phyloP scores from a whole-genome alignment of 1,284 basidiomycete genomes.

The Cryptococcus jaspeensis region DNA sequence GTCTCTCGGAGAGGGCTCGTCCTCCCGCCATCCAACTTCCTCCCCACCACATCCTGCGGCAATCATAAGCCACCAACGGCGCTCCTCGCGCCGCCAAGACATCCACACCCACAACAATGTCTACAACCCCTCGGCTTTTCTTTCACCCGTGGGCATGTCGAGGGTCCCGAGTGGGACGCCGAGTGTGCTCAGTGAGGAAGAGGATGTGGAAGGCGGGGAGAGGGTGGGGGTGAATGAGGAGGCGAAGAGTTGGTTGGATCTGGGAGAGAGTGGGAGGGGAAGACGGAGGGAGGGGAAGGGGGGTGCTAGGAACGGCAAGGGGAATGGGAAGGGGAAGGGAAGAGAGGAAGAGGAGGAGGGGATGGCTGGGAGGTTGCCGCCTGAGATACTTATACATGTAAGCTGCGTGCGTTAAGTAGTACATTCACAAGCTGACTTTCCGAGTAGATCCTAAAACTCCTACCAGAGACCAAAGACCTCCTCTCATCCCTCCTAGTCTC shows the following conservation, averaged over 20 bases:
- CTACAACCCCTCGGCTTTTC: too few relatives aligned
- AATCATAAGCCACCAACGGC: too few relatives aligned
- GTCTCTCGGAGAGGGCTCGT: too few relatives aligned
- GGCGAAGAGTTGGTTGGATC: slow-evolving; percentile 12
- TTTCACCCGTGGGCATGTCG: too few relatives aligned
- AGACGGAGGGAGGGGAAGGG: not conserved
- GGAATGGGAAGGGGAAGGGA: slow-evolving; percentile 12
- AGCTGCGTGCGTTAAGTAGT: slow-evolving; percentile 8
- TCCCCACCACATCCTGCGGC: too few relatives aligned
- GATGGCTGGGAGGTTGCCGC: slow-evolving; percentile 61
- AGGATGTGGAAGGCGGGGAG: slow-evolving; percentile 12
- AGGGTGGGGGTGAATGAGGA: slow-evolving; percentile 10
- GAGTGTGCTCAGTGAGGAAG: slow-evolving; percentile 26
- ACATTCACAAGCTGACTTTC: not conserved
- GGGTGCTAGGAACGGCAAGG: slow-evolving; percentile 15
- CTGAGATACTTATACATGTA: slow-evolving; percentile 70
- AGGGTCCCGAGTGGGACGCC: slow-evolving; percentile 18
- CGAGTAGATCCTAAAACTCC: slow-evolving; percentile 75
- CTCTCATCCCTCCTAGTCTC: slow-evolving; percentile 77
- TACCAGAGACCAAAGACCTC: slow-evolving; percentile 72
- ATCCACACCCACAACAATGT: too few relatives aligned
- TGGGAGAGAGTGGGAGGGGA: slow-evolving; percentile 10
- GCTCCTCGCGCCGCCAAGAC: too few relatives aligned
- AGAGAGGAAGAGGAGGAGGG: slow-evolving; percentile 7
- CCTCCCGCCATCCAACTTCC: too few relatives aligned